These are phyloP conservation scores for Citrus maxima DNA, from an alignment of 345 rosid species.

Conservation along the genomic window DNA sequence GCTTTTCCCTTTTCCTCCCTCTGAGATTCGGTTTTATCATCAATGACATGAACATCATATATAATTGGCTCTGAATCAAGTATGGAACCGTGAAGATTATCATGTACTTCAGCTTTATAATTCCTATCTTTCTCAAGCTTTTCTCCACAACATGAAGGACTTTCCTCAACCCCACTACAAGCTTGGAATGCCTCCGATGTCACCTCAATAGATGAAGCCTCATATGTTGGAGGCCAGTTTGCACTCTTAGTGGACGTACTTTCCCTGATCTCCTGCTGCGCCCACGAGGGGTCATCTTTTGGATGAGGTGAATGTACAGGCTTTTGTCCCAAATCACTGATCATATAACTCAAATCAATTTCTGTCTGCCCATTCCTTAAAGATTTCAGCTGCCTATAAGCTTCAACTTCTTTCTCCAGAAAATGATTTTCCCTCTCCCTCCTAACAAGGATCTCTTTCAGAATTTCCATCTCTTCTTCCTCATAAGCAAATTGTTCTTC, in stretches of 20 bases:
- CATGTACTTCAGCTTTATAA: slow-evolving; percentile 14
- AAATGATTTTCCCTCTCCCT: slow-evolving; percentile 75
- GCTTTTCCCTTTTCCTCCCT: slow-evolving; percentile 20
- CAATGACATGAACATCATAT: slow-evolving; percentile 70
- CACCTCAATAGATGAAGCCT: slow-evolving; percentile 11
- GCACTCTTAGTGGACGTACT: slow-evolving; percentile 10
- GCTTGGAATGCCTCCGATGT: slow-evolving; percentile 8
- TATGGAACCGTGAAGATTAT: slow-evolving; percentile 3
- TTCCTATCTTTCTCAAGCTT: slow-evolving; percentile 19
- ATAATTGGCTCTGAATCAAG: slow-evolving; percentile 47
- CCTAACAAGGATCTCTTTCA: slow-evolving; percentile 75
- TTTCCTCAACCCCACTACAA: slow-evolving; percentile 6
- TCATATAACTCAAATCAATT: slow-evolving; percentile 13
- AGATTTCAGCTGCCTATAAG: slow-evolving; percentile 49
- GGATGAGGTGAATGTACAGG: slow-evolving; percentile 17
- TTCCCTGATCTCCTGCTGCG: slow-evolving; percentile 16
- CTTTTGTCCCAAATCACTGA: slow-evolving; percentile 8
- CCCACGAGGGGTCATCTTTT: slow-evolving; percentile 14
- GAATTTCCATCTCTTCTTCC: slow-evolving; percentile 78
- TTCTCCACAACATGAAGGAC: slow-evolving; percentile 22
- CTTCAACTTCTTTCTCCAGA: slow-evolving; percentile 75
- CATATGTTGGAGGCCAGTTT: slow-evolving; percentile 13
- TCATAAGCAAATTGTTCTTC: slow-evolving; percentile 84
- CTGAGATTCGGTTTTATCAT: slow-evolving; percentile 31
- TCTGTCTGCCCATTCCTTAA: slow-evolving; percentile 31